Evolutionary conservation across 2,329 filamentous ascomycete species (phyloP), one percentile per base, ranked within the genome.

Genomic region (Exserohilum rostratum): DNA sequence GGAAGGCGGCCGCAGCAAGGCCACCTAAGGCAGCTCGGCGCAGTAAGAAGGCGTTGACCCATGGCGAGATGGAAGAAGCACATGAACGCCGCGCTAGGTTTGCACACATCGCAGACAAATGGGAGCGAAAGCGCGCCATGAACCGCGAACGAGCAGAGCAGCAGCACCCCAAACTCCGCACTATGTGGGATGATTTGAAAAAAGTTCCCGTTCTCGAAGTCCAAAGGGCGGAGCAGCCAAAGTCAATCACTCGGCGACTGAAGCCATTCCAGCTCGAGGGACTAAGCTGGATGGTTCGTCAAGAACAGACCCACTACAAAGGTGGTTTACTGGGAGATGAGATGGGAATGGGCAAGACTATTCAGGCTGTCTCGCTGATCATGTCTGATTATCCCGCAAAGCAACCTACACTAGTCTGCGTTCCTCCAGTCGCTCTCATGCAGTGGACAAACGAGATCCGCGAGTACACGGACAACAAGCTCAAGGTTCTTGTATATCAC

Each of bases 301-400:
- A 98, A 83, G 95, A 99, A 73, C 81, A 90, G 76, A 89, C 86
- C 0, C 78, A 89, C 34, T 98, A 93, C 84, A 90, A 87, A 69
- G 95, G 95, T 15, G 95, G 95, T 12, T 81, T 99, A 2, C 83
- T 99, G 2, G 95, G 95, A 55, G 95, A 99, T 66, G 95, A 99
- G 77, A 99, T 99, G 95, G 95, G 95, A 17, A 90, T 99, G 78
- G 95, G 95, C 45, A 99, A 99, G 79, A 99, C 95, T 0, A 98
- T 99, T 46, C 95, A 99, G 76, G 93, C 95, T 2, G 95, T 99
- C 15, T 97, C 93, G 3, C 83, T 99, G 39, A 92, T 99, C 75
- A 98, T 98, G 95, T 97, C 93, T 0, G 93, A 98, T 72, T 97
- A 90, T 67, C 93, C 93, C 3, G 90, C 87, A 18, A 89, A 89